phyloP scores from a whole-genome alignment of 352 stramenopile genomes.

The Phytophthora tentaculata region DNA sequence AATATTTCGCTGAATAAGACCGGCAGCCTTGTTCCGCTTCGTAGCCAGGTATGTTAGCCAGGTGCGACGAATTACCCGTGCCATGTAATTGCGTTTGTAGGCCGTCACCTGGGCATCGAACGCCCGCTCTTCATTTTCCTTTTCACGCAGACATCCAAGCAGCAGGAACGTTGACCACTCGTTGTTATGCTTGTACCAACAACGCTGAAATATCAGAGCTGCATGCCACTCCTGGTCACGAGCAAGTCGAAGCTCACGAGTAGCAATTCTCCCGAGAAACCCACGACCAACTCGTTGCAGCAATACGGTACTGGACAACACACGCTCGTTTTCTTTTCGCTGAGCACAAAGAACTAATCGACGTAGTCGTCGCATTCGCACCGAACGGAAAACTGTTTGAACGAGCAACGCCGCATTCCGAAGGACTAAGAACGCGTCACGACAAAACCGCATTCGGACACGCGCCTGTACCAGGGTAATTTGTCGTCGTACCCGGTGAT shows the following conservation, averaged over 20 bases:
- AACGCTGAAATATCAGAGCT: constrained; percentile 73
- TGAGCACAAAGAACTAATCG: constrained; percentile 66
- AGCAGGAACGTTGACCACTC: constrained; percentile 87
- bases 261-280: constrained; percentile 51
- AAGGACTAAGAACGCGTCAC: constrained; percentile 49
- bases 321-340: constrained; percentile 49
- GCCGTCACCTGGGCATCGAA: constrained; percentile 52
- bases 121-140: constrained; percentile 62
- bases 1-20: constrained; percentile 55
- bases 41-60: constrained; percentile 41
- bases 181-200: constrained; percentile 84
- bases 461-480: constrained; percentile 68
- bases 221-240: constrained; percentile 60
- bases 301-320: constrained; percentile 47
- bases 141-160: constrained; percentile 76
- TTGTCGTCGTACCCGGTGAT: constrained; percentile 33
- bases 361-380: constrained; percentile 55
- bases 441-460: constrained; percentile 56
- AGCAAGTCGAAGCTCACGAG: constrained; percentile 30
- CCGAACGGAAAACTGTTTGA: constrained; percentile 59
- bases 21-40: constrained; percentile 39
- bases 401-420: constrained; percentile 56
- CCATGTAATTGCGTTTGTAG: constrained; percentile 53
- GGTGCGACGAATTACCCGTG: constrained; percentile 46
- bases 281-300: constrained; percentile 65